A percentile compares a stretch with the other conserved stretches of the same genome.
Conservation (phyloP, 495 filamentous ascomycete species). For the Xylaria cubensis region DNA sequence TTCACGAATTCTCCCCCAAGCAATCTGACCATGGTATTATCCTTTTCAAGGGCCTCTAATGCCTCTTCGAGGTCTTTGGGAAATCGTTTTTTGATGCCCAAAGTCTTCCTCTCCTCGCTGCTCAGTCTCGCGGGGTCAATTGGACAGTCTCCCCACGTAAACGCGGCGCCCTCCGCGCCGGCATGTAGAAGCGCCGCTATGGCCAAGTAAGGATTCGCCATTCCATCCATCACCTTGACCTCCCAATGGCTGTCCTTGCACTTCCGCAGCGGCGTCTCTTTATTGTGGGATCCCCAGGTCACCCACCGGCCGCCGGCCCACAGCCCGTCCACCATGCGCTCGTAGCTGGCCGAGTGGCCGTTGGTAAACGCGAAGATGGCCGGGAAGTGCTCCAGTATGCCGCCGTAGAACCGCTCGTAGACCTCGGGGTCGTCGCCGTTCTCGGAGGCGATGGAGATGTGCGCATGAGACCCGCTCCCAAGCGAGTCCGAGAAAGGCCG, state of each 20-base stretch:
- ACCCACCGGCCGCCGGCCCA: constrained; percentile 82
- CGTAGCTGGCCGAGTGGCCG: constrained; percentile 65
- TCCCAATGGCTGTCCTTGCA: constrained; percentile 72
- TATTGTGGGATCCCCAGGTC: constrained; percentile 78
- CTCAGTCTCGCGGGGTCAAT: constrained; percentile 61
- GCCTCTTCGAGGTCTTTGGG: constrained; percentile 61
- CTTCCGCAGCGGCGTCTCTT: constrained; percentile 70
- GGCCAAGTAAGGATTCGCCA: constrained; percentile 76
- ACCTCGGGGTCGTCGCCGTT: constrained; percentile 45
- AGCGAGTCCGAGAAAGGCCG: constrained; percentile 66
- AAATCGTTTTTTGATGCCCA: constrained; percentile 61
- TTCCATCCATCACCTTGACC: constrained; percentile 70
- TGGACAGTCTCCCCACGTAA: constrained; percentile 64
- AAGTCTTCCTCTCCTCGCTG: constrained; percentile 52
- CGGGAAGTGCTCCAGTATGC: constrained; percentile 67
- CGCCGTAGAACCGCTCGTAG: constrained; percentile 68
- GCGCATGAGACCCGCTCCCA: constrained; percentile 72
- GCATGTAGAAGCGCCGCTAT: constrained; percentile 70
- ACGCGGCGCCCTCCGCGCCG: constrained; percentile 64
- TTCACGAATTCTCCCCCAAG: constrained; percentile 63
- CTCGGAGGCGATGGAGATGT: constrained; percentile 66
- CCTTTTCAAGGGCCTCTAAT: constrained; percentile 54
- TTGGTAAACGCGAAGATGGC: constrained; percentile 72
- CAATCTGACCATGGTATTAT: constrained; percentile 50
- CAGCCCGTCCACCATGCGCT: constrained; percentile 65